Conservation (phyloP, 805 yeast species). For the Ogataea trehaloabstinens region DNA sequence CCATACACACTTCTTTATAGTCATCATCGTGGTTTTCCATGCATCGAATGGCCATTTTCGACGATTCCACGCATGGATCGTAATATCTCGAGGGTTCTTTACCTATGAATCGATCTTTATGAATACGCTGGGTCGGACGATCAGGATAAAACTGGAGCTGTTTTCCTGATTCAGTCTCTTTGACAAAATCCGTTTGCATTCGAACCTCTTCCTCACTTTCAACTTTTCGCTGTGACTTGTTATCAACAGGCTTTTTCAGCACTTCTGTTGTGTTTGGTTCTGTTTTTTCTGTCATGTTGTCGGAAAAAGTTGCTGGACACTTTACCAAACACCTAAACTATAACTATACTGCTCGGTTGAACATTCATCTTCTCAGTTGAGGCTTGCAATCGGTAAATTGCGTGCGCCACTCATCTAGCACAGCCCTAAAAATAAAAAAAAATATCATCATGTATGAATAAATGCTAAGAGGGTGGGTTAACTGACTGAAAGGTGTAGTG, state of each 20-base stretch:
- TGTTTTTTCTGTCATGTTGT: not conserved
- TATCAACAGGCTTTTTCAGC: too few species aligned
- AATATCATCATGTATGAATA: too few species aligned
- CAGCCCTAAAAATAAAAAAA: too few species aligned
- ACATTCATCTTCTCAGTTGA: too few species aligned
- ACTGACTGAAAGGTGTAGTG: too few species aligned
- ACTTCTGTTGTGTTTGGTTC: not conserved
- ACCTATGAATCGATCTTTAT: conserved; percentile 63
- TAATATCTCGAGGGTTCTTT: conserved; percentile 83
- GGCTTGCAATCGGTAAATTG: too few species aligned
- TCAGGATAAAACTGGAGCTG: conserved; percentile 81
- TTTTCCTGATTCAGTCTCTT: conserved; percentile 42
- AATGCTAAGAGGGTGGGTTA: too few species aligned
- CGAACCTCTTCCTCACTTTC: conserved; percentile 9
- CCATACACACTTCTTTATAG: conserved; percentile 62
- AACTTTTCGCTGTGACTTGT: conserved; percentile 24
- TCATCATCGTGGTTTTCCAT: conserved; percentile 75
- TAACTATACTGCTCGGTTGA: too few species aligned
- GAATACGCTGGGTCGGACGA: conserved; percentile 70
- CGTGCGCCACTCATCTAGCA: too few species aligned
- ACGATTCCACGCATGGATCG: conserved; percentile 90
- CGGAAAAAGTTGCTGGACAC: conserved; percentile 3
- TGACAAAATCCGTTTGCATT: conserved; percentile 53
- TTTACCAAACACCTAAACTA: too few species aligned
- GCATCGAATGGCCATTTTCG: conserved; percentile 84